These are phyloP conservation scores for Lipomyces oligophaga DNA, from an alignment of 805 yeast species.

Conservation along the genomic window DNA sequence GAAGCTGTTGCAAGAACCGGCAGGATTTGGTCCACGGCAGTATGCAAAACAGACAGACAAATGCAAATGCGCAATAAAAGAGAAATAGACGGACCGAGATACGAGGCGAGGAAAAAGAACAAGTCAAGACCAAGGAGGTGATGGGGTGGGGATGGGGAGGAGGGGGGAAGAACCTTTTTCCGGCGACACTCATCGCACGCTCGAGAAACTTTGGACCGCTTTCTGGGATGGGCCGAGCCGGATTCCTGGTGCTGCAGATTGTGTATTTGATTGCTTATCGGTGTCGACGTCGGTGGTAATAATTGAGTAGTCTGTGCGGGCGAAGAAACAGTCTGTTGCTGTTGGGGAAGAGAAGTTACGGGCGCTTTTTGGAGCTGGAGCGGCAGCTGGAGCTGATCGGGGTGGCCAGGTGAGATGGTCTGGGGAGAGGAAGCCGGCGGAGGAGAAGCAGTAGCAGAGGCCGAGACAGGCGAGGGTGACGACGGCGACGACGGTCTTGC, in stretches of 20 bases:
- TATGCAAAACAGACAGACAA: no score
- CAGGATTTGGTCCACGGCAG: no score
- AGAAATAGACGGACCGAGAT: background rate
- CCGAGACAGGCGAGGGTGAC: background rate
- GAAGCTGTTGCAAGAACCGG: no score
- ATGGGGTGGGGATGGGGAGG: background rate
- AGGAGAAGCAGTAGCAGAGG: no score
- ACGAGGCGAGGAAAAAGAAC: slow-evolving; percentile 1
- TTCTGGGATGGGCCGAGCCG: slow-evolving; percentile 41
- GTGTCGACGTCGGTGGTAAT: no score
- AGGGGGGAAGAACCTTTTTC: slow-evolving; percentile 37
- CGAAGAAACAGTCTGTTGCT: no score
- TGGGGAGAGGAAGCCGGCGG: background rate
- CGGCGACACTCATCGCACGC: slow-evolving; percentile 55
- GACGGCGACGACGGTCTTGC: background rate
- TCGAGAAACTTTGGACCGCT: slow-evolving; percentile 53
- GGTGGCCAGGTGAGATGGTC: background rate
- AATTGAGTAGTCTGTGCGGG: no score
- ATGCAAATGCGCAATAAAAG: no score
- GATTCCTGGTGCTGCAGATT: no score
- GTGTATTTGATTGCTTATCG: no score
- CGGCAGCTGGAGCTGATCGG: background rate
- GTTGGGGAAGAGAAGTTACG: background rate
- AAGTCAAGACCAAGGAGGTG: background rate
- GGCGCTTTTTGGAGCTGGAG: background rate